A percentile compares a stretch with the other conserved stretches of the same genome.
Evolutionary conservation across 345 rosid species (phyloP).

Genomic region (Gossypium thurberi): DNA sequence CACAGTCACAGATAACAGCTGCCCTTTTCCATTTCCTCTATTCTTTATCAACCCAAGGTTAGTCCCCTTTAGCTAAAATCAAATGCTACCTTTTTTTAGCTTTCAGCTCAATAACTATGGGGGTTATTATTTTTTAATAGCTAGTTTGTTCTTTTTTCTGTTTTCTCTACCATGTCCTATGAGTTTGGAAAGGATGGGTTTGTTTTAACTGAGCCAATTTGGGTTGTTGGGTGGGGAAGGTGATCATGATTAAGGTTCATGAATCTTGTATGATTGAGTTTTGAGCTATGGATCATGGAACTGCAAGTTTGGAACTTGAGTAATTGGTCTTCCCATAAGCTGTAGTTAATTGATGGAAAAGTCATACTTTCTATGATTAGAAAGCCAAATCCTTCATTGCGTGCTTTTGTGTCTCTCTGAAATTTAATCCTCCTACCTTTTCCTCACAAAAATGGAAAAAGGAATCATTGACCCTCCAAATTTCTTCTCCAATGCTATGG

Average conservation of each 20-base stretch:
- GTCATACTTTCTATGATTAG: not conserved
- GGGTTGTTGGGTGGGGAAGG: not conserved
- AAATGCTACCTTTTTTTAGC: not conserved
- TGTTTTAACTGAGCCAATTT: not conserved
- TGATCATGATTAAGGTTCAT: not conserved
- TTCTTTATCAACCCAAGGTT: not conserved
- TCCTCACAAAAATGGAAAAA: not conserved
- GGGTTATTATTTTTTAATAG: not conserved
- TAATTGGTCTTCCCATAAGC: not conserved
- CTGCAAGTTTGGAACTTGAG: not conserved
- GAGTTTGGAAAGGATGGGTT: not conserved
- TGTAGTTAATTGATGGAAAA: slow-evolving; percentile 1
- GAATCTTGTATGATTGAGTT: not conserved
- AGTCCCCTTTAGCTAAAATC: not conserved
- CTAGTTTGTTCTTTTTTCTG: not conserved
- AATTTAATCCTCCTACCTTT: not conserved
- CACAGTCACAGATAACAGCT: slow-evolving; percentile 1
- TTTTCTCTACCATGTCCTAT: not conserved
- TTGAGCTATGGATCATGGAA: not conserved
- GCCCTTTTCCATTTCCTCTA: not conserved
- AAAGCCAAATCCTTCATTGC: not conserved
- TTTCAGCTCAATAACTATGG: not conserved
- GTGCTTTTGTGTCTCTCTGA: not conserved
- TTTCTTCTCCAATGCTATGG: not conserved
- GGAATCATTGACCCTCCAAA: not conserved